phyloP scores from a whole-genome alignment of 1,139 yeast genomes.

The Taiozyma onychis region DNA sequence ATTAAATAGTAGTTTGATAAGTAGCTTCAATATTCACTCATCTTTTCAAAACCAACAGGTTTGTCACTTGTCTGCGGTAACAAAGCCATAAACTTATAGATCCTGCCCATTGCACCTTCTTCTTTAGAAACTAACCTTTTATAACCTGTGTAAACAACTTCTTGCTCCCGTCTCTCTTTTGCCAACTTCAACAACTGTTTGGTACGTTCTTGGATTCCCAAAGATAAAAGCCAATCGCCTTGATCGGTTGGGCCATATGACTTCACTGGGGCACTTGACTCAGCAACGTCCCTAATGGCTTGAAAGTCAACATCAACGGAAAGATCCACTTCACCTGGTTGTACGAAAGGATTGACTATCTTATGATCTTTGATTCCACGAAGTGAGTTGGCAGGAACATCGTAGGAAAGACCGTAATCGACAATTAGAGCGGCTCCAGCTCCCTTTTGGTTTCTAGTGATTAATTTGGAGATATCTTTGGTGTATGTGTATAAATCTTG shows the following conservation, averaged over 20 bases:
- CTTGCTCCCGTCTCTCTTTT: conserved; percentile 31
- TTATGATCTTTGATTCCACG: conserved; percentile 72
- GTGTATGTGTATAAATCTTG: conserved; percentile 63
- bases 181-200: conserved; percentile 41
- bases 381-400: conserved; percentile 62
- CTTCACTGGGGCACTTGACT: conserved; percentile 25
- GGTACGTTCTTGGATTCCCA: conserved; percentile 74
- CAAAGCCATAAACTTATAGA: conserved; percentile 59
- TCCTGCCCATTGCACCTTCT: conserved; percentile 66
- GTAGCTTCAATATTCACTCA: neutral
- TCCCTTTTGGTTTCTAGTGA: conserved; percentile 27
- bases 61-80: neutral
- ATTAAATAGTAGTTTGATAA: neutral
- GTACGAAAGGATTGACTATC: conserved; percentile 69
- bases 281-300: conserved; percentile 40
- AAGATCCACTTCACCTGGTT: conserved; percentile 77
- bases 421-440: conserved; percentile 65
- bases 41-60: neutral
- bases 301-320: conserved; percentile 82
- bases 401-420: conserved; percentile 68
- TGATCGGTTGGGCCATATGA: conserved; percentile 64
- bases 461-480: conserved; percentile 39
- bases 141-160: conserved; percentile 52
- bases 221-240: conserved; percentile 72
- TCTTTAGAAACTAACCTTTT: conserved; percentile 58